A percentile compares a stretch with the other conserved stretches of the same genome.
Evolutionary conservation across 2,329 filamentous ascomycete species (phyloP).

Genomic region (Aspergillus proliferans): DNA sequence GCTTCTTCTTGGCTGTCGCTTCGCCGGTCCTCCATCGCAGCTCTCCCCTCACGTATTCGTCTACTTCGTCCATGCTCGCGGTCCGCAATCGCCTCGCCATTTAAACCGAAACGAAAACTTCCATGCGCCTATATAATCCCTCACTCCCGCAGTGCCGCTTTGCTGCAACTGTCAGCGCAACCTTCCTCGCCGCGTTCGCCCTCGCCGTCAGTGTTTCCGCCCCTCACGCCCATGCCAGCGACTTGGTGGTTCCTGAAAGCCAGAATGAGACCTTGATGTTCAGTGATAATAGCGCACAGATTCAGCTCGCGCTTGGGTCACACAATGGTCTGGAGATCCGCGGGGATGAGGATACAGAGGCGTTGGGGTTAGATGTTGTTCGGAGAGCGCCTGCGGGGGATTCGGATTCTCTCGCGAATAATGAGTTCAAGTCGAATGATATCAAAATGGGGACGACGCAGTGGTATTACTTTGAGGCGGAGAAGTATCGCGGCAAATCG

Average conservation of each 20-base stretch:
- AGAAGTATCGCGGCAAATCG: conserved; percentile 46
- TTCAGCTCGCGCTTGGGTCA: conserved; percentile 16
- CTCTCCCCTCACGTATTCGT: not conserved
- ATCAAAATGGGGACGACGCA: conserved; percentile 57
- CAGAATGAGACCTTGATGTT: conserved; percentile 38
- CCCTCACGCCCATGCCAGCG: conserved; percentile 55
- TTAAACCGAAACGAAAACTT: conserved; percentile 7
- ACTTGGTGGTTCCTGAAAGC: conserved; percentile 43
- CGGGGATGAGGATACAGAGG: conserved; percentile 25
- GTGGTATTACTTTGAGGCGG: conserved; percentile 58
- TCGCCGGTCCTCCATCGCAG: not conserved
- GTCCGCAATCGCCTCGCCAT: not conserved
- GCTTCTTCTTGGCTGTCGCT: not conserved
- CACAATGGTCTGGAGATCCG: conserved; percentile 27
- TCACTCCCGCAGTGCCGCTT: conserved; percentile 67
- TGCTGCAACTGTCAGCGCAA: conserved; percentile 59
- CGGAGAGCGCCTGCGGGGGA: conserved; percentile 47
- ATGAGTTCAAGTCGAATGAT: conserved; percentile 55
- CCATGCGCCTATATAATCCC: conserved; percentile 45
- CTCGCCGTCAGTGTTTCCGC: conserved; percentile 55
- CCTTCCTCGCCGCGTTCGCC: conserved; percentile 49
- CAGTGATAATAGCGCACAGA: conserved; percentile 1
- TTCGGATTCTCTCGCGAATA: conserved; percentile 54
- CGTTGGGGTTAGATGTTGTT: conserved; percentile 43
- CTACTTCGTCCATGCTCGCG: not conserved